Base-by-base conservation (phyloP, 805 yeast species). In the Ogataea nonfermentans region DNA sequence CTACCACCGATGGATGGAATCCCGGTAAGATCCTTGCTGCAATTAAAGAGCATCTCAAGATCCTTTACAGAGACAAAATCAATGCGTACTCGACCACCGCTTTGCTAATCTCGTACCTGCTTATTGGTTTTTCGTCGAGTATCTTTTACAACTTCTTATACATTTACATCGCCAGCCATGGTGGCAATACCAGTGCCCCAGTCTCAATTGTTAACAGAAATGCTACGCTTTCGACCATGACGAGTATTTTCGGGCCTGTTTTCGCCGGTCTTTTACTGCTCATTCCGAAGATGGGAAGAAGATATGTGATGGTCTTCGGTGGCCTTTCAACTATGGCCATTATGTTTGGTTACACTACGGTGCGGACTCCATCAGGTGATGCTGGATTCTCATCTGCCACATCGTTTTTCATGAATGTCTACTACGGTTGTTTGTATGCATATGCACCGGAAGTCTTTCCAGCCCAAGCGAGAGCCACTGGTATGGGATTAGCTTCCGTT, bases 291-390 rank as follows among this genome's bases (percentile, higher is more conserved):
- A 61, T 77, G 22, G 81, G 84, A 5, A 66, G 84, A 56, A 70
- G 77, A 51, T 84, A 83, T 7, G 69, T 81, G 1, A 66, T 79
- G 68, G 61, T 63, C 1, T 58, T 67, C 24, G 79, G 84, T 16
- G 70, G 79, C 5, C 17, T 79, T 2, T 53, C 76, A 23, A 66
- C 80, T 0, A 81, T 81, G 63, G 74, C 77, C 2, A 68, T 80
- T 32, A 55, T 81, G 42, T 79, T 79, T 52, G 79, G 79, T 32
- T 79, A 81, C 47, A 80, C 86, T 11, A 74, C 81, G 3, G 80
- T 79, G 9, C 70, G 73, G 55, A 69, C 79, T 0, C 64, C 75
- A 32, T 62, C 71, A 4, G 77, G 69, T 63, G 78, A 76, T 54
- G 78, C 81, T 35, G 74, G 70, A 6, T 65, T 71, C 37, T 62